Evolutionary conservation across 2,329 filamentous ascomycete species (phyloP).

Genomic region (Cercospora sp.): DNA sequence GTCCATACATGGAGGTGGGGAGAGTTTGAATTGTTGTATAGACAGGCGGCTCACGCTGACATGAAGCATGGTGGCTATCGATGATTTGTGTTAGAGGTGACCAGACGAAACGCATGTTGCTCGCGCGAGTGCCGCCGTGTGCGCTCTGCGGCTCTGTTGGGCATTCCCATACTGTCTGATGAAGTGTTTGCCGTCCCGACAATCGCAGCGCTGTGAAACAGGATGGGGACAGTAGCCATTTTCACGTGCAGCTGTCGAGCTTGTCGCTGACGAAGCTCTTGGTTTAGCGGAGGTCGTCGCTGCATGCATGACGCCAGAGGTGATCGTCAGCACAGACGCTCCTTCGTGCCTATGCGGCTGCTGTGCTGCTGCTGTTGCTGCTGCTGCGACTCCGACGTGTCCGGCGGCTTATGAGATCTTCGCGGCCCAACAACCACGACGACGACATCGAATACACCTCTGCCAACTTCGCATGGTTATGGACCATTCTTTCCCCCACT

Average conservation of each 20-base stretch:
- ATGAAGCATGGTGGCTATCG: neutral
- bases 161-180: neutral
- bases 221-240: neutral
- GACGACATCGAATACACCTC: neutral
- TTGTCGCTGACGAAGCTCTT: conserved; percentile 4
- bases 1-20: neutral
- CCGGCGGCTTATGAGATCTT: neutral
- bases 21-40: neutral
- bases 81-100: conserved; percentile 2
- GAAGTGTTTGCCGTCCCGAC: neutral
- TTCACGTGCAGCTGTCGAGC: neutral
- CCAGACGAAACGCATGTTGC: neutral
- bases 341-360: conserved; percentile 2
- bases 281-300: neutral
- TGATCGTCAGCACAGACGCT: neutral
- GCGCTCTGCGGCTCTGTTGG: neutral
- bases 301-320: conserved; percentile 5
- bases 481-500: neutral
- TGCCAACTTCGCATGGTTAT: neutral
- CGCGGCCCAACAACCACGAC: neutral
- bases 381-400: neutral
- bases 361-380: neutral
- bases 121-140: neutral
- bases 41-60: neutral
- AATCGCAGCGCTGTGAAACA: neutral